Conservation (phyloP, 139 green algal species). For the Pleodorina starrii region DNA sequence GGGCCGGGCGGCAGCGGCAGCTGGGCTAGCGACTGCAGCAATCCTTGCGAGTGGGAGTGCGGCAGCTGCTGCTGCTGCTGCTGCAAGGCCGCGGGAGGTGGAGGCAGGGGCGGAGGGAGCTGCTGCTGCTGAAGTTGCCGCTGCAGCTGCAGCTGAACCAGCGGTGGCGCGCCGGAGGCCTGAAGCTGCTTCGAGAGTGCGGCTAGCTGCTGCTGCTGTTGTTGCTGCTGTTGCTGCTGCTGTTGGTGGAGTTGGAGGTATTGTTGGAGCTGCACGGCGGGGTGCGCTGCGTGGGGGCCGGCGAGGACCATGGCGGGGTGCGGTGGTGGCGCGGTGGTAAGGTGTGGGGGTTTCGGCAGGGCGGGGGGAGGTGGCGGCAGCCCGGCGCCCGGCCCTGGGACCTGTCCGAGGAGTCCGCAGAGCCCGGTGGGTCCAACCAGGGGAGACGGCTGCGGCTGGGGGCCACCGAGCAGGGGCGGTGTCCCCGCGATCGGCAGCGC, state of each 20-base stretch:
- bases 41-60: not conserved
- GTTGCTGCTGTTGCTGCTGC: conserved; percentile 9
- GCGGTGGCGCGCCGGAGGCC: not conserved
- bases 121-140: conserved; percentile 7
- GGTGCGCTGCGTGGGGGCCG: not conserved
- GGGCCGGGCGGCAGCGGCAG: not conserved
- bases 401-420: not conserved
- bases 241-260: conserved; percentile 41
- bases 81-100: not conserved
- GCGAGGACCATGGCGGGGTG: not conserved
- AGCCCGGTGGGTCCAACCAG: not conserved
- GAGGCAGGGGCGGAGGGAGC: not conserved
- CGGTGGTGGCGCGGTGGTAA: not conserved
- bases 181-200: conserved; percentile 6
- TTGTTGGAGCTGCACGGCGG: conserved; percentile 47
- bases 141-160: conserved; percentile 5
- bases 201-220: conserved; percentile 27
- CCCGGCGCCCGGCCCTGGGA: not conserved
- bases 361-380: not conserved
- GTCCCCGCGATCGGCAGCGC: not conserved
- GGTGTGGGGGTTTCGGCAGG: not conserved
- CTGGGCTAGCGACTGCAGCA: not conserved
- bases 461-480: not conserved
- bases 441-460: not conserved
- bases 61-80: not conserved